Base-by-base conservation (phyloP, 2,329 filamentous ascomycete genomes). In the Biscogniauxia mediterranea region DNA sequence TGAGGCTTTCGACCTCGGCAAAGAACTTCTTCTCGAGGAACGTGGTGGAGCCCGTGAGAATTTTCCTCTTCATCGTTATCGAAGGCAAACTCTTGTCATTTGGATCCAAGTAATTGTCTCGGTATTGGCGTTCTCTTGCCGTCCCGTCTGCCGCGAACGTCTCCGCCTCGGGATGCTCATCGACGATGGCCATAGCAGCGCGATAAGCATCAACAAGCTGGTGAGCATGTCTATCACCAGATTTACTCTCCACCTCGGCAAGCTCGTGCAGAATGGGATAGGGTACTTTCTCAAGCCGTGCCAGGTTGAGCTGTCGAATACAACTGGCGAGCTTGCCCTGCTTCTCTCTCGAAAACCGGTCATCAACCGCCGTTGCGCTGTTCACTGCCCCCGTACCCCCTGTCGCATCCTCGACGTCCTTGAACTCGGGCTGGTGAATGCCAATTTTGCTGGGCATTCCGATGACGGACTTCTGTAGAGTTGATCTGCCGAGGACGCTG, bases 1-100 rank as follows among this genome's bases (percentile, higher is more conserved):
- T 89, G 50, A 90, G 81, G 9, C 81, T 83, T 72, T 97, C 91
- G 46, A 98, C 83, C 67, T 94, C 88, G 55, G 83, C 81, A 72
- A 90, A 88, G 75, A 96, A 97, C 65, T 89, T 85, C 69, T 86
- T 88, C 77, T 98, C 94, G 25, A 98, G 79, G 75, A 90, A 96
- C 15, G 76, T 79, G 64, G 91, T 90, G 56, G 93, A 92, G 2
- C 94, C 94, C 56, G 87, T 83, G 15, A 97, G 81, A 58, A 97
- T 93, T 56, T 85, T 85, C 76, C 90, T 94, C 68, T 91, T 89
- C 73, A 96, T 86, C 26, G 83, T 82, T 6, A 89, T 80, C 4
- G 87, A 83, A 25, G 81, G 83, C 19, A 78, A 77, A 0, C 91
- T 91, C 70, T 87, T 89, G 23, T 84, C 77, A 55, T 86, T 84